A percentile compares a stretch with the other conserved stretches of the same genome.
Evolutionary conservation across 2,329 filamentous ascomycete species (phyloP).

Genomic region (Pseudogymnoascus sp.): DNA sequence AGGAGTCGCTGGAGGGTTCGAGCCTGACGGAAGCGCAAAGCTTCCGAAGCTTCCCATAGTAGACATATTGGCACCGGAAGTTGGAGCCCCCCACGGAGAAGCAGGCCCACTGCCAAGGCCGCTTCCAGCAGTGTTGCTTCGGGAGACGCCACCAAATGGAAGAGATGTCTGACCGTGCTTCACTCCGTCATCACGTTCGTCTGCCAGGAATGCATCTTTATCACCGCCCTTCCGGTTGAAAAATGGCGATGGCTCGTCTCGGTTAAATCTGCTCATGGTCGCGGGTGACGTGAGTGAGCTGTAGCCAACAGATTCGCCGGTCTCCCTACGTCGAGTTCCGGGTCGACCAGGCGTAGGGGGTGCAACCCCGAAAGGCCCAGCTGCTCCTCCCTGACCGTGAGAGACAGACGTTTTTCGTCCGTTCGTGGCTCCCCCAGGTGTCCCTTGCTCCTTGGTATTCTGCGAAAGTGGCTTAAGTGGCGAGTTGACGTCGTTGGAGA

Average conservation of each 20-base stretch:
- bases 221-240: slow-evolving; percentile 43
- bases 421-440: slow-evolving; percentile 47
- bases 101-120: slow-evolving; percentile 34
- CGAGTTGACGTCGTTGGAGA: slow-evolving; percentile 83
- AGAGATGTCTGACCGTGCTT: slow-evolving; percentile 22
- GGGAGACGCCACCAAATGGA: slow-evolving; percentile 40
- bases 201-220: slow-evolving; percentile 37
- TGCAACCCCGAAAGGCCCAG: slow-evolving; percentile 55
- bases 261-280: slow-evolving; percentile 45
- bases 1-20: slow-evolving; percentile 44
- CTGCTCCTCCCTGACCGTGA: slow-evolving; percentile 46
- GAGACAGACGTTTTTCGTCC: slow-evolving; percentile 79
- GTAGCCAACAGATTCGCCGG: slow-evolving; percentile 58
- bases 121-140: slow-evolving; percentile 45
- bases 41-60: slow-evolving; percentile 83
- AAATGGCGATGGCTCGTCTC: slow-evolving; percentile 55
- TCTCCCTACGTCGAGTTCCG: slow-evolving; percentile 73
- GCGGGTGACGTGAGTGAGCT: slow-evolving; percentile 53
- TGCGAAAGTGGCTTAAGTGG: slow-evolving; percentile 78
- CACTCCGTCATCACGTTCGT: slow-evolving; percentile 29
- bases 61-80: slow-evolving; percentile 52
- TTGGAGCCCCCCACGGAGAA: slow-evolving; percentile 38
- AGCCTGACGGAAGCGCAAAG: slow-evolving; percentile 57
- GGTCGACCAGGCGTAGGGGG: slow-evolving; percentile 69
- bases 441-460: slow-evolving; percentile 48